phyloP scores from a whole-genome alignment of 306 rosid species.

The Citrullus amarus region DNA sequence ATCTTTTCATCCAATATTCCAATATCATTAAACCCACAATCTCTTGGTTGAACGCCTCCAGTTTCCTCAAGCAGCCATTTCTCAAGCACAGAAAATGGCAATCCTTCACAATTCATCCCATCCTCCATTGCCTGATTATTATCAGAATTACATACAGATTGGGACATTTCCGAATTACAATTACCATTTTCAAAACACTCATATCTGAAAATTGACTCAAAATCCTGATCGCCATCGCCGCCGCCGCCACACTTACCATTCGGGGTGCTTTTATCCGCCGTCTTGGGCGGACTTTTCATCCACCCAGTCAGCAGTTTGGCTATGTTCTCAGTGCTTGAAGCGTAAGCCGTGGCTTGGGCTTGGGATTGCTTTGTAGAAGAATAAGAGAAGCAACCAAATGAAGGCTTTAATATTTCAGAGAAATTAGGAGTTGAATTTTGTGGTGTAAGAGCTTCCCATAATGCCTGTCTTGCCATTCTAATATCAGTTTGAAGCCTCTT shows the following conservation, averaged over 20 bases:
- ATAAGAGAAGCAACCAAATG: background rate
- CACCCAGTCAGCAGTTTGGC: slow-evolving; percentile 35
- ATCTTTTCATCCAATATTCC: slow-evolving; percentile 11
- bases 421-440: slow-evolving; percentile 9
- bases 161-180: too few species aligned
- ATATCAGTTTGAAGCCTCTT: slow-evolving; percentile 64
- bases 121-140: slow-evolving; percentile 23
- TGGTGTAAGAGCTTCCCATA: slow-evolving; percentile 45
- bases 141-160: too few species aligned
- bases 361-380: background rate
- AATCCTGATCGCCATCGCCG: slow-evolving; percentile 26
- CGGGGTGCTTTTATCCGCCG: background rate
- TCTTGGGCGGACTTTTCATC: slow-evolving; percentile 31
- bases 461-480: slow-evolving; percentile 47
- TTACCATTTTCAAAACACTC: background rate
- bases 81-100: slow-evolving; percentile 60
- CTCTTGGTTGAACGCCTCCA: slow-evolving; percentile 32
- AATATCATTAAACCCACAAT: slow-evolving; percentile 17
- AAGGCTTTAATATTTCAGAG: background rate
- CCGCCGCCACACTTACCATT: slow-evolving; percentile 6
- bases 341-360: slow-evolving; percentile 16
- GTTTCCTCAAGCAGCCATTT: slow-evolving; percentile 75
- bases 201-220: slow-evolving; percentile 31
- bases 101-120: slow-evolving; percentile 11
- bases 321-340: slow-evolving; percentile 48